These are phyloP conservation scores for Globisporangium radiosum DNA, from an alignment of 352 stramenopile species.

Conservation along the genomic window DNA sequence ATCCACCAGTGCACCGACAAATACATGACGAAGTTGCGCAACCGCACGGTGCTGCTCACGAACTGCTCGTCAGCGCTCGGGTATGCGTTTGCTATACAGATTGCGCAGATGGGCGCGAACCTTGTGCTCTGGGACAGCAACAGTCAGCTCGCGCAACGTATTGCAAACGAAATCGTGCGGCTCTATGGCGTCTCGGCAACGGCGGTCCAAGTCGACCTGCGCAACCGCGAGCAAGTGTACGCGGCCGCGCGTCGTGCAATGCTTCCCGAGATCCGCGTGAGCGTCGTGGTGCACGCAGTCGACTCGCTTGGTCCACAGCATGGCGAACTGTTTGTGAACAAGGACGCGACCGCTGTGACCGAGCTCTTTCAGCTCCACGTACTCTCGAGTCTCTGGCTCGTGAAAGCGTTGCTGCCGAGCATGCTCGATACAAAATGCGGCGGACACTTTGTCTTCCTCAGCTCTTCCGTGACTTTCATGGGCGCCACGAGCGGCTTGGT, in stretches of 20 bases:
- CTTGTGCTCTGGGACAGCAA: conserved; percentile 15
- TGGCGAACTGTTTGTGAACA: conserved; percentile 1
- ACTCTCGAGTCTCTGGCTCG: conserved; percentile 12
- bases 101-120: conserved; percentile 11
- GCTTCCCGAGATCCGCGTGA: neutral
- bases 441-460: conserved; percentile 16
- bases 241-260: neutral
- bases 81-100: conserved; percentile 14
- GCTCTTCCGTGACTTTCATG: conserved; percentile 10
- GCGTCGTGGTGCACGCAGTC: conserved; percentile 10
- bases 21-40: conserved; percentile 17
- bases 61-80: conserved; percentile 14
- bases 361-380: conserved; percentile 4
- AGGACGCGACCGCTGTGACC: conserved; percentile 1
- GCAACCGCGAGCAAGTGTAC: conserved; percentile 6
- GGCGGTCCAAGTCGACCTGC: conserved; percentile 12
- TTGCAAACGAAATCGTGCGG: conserved; percentile 11
- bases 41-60: conserved; percentile 14
- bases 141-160: conserved; percentile 7
- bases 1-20: neutral
- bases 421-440: conserved; percentile 9
- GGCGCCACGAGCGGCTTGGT: conserved; percentile 2
- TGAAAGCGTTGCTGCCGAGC: conserved; percentile 8
- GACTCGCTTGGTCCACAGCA: conserved; percentile 2
- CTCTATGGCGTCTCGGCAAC: conserved; percentile 6